Percentiles rank a stretch among this genome's conserved stretches.
Evolutionary conservation across 148 eudicot species (phyloP).

Genomic region (Rhododendron mucronatum): DNA sequence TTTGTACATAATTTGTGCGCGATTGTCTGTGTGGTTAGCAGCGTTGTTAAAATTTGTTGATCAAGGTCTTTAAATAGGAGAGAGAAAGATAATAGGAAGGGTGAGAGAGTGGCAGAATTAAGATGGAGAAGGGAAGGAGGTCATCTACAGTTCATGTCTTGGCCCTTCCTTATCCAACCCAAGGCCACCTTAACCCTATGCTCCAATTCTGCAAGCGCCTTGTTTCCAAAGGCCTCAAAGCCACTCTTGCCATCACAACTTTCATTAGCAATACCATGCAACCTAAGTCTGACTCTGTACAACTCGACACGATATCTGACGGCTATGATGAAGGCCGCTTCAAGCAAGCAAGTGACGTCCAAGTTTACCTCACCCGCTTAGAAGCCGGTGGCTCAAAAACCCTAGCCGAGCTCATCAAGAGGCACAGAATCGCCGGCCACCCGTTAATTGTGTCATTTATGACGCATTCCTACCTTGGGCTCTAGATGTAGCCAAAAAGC

Average conservation of each 20-base stretch:
- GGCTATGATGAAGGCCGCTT: conserved; percentile 42
- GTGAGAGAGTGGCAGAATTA: not conserved
- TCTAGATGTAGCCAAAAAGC: conserved; percentile 29
- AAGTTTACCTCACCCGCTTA: conserved; percentile 23
- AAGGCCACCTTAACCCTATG: conserved; percentile 58
- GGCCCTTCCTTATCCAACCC: conserved; percentile 40
- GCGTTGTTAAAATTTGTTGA: no score
- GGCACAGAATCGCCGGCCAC: conserved; percentile 3
- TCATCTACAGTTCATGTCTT: conserved; percentile 25
- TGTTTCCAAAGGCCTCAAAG: conserved; percentile 33
- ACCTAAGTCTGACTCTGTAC: conserved; percentile 21
- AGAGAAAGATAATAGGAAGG: not conserved
- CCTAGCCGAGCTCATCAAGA: conserved; percentile 23
- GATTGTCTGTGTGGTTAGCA: no score
- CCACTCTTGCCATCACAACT: conserved; percentile 39
- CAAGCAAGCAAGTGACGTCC: conserved; percentile 9
- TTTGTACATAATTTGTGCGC: no score
- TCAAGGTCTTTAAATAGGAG: not conserved
- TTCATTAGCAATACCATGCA: conserved; percentile 22
- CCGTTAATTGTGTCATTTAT: conserved; percentile 39
- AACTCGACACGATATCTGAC: conserved; percentile 38
- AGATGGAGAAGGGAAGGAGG: conserved; percentile 4
- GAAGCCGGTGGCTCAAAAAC: conserved; percentile 25
- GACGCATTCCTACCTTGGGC: conserved; percentile 46
- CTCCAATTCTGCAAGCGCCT: conserved; percentile 43